phyloP scores from a whole-genome alignment of 2,329 filamentous ascomycete genomes.

The Arachnomyces sp. region DNA sequence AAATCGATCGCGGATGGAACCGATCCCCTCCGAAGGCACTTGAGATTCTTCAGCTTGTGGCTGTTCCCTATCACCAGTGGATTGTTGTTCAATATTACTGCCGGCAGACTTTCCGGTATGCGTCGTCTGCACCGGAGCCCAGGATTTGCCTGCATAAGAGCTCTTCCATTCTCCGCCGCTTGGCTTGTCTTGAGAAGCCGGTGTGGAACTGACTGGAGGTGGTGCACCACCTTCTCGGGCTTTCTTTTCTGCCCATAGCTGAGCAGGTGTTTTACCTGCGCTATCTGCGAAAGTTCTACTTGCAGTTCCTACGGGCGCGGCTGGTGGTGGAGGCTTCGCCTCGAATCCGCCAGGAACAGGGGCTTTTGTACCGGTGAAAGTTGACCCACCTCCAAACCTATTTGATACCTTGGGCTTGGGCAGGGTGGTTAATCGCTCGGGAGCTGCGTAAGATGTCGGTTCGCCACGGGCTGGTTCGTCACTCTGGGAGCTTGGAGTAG shows the following conservation, averaged over 20 bases:
- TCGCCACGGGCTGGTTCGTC: slow-evolving; percentile 35
- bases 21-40: slow-evolving; percentile 52
- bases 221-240: slow-evolving; percentile 61
- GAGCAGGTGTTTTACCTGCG: slow-evolving; percentile 91
- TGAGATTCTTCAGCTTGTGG: slow-evolving; percentile 32
- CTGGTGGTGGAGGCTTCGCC: slow-evolving; percentile 50
- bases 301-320: slow-evolving; percentile 64
- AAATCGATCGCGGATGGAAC: slow-evolving; percentile 73
- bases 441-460: slow-evolving; percentile 56
- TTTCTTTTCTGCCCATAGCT: slow-evolving; percentile 97
- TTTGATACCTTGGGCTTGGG: slow-evolving; percentile 95
- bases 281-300: slow-evolving; percentile 91
- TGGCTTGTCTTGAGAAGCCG: slow-evolving; percentile 51
- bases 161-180: slow-evolving; percentile 80
- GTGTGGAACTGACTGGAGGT: slow-evolving; percentile 34
- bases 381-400: slow-evolving; percentile 64
- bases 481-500: slow-evolving; percentile 11
- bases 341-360: slow-evolving; percentile 65
- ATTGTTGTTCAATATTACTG: slow-evolving; percentile 20
- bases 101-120: slow-evolving; percentile 56
- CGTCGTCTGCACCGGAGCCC: slow-evolving; percentile 72
- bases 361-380: slow-evolving; percentile 83
- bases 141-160: slow-evolving; percentile 80
- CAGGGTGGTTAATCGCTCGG: slow-evolving; percentile 74
- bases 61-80: not conserved